phyloP scores from a whole-genome alignment of 352 stramenopile species.

The Peronosclerospora sorghi region DNA sequence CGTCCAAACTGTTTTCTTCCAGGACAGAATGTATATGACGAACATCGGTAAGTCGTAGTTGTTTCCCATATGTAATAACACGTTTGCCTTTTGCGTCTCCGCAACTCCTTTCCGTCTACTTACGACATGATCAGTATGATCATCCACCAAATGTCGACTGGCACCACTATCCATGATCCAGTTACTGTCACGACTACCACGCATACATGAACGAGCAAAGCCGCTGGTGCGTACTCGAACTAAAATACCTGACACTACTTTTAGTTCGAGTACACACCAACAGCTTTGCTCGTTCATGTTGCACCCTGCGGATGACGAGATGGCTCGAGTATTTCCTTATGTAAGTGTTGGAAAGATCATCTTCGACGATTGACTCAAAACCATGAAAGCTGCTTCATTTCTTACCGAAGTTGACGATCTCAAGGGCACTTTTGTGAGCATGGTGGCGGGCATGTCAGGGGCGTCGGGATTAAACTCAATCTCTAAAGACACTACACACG shows the following conservation, averaged over 20 bases:
- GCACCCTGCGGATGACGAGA: conserved; percentile 54
- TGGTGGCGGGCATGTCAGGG: conserved; percentile 48
- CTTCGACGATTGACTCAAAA: conserved; percentile 1
- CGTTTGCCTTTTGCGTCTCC: too few species aligned
- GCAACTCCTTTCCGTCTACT: too few species aligned
- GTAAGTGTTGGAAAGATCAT: conserved; percentile 14
- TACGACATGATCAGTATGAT: too few species aligned
- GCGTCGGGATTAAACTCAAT: conserved; percentile 58
- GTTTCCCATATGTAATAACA: too few species aligned
- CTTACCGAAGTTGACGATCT: conserved; percentile 45
- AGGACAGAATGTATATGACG: too few species aligned
- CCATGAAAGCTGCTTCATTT: neutral
- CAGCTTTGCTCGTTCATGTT: conserved; percentile 70
- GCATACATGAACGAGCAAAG: too few species aligned
- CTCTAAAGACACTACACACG: conserved; percentile 22
- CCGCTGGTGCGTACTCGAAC: too few species aligned
- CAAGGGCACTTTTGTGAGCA: conserved; percentile 44
- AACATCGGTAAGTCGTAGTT: too few species aligned
- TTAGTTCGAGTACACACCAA: conserved; percentile 32
- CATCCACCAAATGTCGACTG: too few species aligned
- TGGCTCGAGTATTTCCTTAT: conserved; percentile 68
- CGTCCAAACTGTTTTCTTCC: too few species aligned
- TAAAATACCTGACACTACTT: conserved; percentile 10
- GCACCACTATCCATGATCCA: too few species aligned
- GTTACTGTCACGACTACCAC: too few species aligned